Percentiles rank a stretch among this genome's conserved stretches.
Conservation (phyloP, 1,139 yeast species). For the Diutina catenulata region DNA sequence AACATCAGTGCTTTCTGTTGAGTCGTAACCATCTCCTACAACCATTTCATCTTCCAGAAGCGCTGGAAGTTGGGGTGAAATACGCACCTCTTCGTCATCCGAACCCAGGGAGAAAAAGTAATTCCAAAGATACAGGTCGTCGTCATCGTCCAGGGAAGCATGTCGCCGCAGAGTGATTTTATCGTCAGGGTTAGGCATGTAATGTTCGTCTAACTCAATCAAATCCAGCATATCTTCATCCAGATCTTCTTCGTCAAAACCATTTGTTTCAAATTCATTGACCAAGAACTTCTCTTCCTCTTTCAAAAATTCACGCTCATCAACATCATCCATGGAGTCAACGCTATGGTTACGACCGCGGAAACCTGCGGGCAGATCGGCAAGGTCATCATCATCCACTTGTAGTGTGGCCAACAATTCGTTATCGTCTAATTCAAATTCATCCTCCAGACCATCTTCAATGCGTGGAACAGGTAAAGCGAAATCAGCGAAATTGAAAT, state of each 20-base stretch:
- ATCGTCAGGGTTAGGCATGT: constrained; percentile 7
- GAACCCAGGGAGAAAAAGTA: constrained; percentile 39
- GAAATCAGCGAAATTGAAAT: constrained; percentile 10
- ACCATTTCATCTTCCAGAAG: constrained; percentile 9
- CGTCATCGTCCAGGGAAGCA: constrained; percentile 16
- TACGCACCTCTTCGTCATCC: constrained; percentile 14
- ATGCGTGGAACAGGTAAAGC: constrained; percentile 37
- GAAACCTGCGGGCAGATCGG: constrained; percentile 17
- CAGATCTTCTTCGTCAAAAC: constrained; percentile 26
- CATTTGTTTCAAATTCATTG: constrained; percentile 36
- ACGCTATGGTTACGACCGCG: background rate
- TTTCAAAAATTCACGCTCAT: constrained; percentile 34
- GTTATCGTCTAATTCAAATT: constrained; percentile 62
- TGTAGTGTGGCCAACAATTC: constrained; percentile 58
- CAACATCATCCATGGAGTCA: constrained; percentile 26
- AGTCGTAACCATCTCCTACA: constrained; percentile 19
- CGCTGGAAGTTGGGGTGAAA: too few relatives aligned
- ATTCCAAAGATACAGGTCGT: constrained; percentile 44
- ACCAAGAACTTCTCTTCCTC: constrained; percentile 37
- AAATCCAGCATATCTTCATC: constrained; percentile 21
- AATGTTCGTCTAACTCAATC: constrained; percentile 19
- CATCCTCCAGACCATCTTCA: constrained; percentile 48
- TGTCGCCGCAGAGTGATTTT: constrained; percentile 1
- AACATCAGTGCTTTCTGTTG: constrained; percentile 88
- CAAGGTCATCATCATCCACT: constrained; percentile 45